Conservation (phyloP, 1,284 basidiomycete species). For the Puccinia hordei region DNA sequence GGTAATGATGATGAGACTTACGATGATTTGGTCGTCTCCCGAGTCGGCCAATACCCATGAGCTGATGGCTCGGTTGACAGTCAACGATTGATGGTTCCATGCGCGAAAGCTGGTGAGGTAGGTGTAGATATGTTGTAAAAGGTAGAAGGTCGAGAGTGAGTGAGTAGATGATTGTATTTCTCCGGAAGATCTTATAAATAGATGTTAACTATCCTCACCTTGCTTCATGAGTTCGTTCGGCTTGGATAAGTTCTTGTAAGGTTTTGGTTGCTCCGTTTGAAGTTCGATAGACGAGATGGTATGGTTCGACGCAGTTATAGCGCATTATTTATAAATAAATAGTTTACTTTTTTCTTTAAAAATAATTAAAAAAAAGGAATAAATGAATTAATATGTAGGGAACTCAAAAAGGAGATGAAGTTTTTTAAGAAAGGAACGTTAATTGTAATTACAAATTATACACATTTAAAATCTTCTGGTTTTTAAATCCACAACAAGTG, state of each 20-base stretch:
- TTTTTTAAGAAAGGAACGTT: too few relatives aligned
- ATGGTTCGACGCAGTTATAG: not conserved
- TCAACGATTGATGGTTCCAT: slow-evolving; percentile 9
- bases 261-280: not conserved
- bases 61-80: slow-evolving; percentile 1
- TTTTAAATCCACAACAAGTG: too few relatives aligned
- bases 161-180: not conserved
- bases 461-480: too few relatives aligned
- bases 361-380: too few relatives aligned
- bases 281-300: not conserved
- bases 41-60: slow-evolving; percentile 18
- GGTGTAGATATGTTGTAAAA: not conserved
- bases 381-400: too few relatives aligned
- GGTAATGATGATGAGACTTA: not conserved
- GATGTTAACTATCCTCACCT: not conserved
- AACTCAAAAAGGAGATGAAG: too few relatives aligned
- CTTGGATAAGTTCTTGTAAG: slow-evolving; percentile 9
- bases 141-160: too few relatives aligned
- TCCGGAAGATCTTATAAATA: not conserved
- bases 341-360: too few relatives aligned
- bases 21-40: not conserved
- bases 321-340: too few relatives aligned
- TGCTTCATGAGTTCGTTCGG: slow-evolving; percentile 18
- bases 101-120: slow-evolving; percentile 1
- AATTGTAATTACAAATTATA: too few relatives aligned